These are phyloP conservation scores for Colletotrichum graminicola DNA, from an alignment of 2,329 filamentous ascomycete genomes.

Conservation along the genomic window DNA sequence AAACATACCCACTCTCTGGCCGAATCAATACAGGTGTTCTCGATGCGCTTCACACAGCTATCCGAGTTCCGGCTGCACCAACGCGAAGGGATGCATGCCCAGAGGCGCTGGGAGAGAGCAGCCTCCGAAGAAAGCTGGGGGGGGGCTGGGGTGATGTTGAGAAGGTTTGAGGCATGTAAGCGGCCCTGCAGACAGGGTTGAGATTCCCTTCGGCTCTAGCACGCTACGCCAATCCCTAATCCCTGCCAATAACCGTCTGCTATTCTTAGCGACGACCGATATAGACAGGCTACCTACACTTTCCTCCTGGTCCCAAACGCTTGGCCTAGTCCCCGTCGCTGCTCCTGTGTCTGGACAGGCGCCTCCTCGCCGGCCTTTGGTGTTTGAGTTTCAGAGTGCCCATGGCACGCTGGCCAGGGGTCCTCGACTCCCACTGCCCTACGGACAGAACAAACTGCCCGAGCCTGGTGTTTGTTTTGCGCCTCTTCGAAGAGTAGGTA, in stretches of 20 bases:
- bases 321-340: slow-evolving; percentile 28
- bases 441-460: slow-evolving; percentile 12
- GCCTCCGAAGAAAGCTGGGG: background rate
- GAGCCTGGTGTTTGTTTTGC: slow-evolving; percentile 13
- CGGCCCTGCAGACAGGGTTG: slow-evolving; percentile 13
- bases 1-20: background rate
- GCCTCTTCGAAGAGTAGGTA: slow-evolving; percentile 28
- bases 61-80: background rate
- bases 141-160: background rate
- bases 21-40: background rate
- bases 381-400: slow-evolving; percentile 39
- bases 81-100: slow-evolving; percentile 12
- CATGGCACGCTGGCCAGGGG: slow-evolving; percentile 22
- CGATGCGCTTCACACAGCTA: background rate
- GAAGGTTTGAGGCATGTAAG: slow-evolving; percentile 6
- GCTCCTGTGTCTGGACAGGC: slow-evolving; percentile 26
- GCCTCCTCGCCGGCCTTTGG: slow-evolving; percentile 14
- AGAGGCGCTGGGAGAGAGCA: slow-evolving; percentile 28
- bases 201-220: background rate
- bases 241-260: slow-evolving; percentile 1
- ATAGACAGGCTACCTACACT: slow-evolving; percentile 28
- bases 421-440: too few species aligned
- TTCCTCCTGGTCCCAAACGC: slow-evolving; percentile 7
- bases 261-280: slow-evolving; percentile 36
- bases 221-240: background rate